phyloP scores from a whole-genome alignment of 139 green algal species.

The Chlorella vulgaris region DNA sequence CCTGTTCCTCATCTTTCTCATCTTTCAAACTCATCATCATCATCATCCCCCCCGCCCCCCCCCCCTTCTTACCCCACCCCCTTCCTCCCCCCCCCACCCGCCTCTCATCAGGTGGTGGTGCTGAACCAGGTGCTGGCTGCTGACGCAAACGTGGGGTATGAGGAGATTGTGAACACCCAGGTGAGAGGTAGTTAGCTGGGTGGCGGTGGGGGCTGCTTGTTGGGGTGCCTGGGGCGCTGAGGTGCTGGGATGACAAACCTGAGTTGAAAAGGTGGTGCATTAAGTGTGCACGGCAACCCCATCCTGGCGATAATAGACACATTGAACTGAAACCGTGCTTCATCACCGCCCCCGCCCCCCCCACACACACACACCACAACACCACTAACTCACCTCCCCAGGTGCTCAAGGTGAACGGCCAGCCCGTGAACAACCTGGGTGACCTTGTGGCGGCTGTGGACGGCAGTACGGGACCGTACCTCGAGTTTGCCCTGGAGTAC shows the following conservation, averaged over 20 bases:
- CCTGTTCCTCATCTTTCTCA: no score
- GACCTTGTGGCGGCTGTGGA: conserved; percentile 73
- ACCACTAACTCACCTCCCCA: conserved; percentile 40
- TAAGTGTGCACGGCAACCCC: no score
- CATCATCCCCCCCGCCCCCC: not conserved
- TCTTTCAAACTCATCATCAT: not conserved
- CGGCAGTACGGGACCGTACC: conserved; percentile 40
- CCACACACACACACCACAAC: no score
- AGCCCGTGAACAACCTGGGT: conserved; percentile 73
- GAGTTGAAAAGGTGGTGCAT: no score
- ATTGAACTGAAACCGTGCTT: not conserved
- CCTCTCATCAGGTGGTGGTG: conserved; percentile 26
- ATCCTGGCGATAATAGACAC: no score
- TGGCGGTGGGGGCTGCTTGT: not conserved
- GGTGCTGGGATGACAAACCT: no score
- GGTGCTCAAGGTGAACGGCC: conserved; percentile 79
- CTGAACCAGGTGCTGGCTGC: conserved; percentile 72
- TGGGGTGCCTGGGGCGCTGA: no score
- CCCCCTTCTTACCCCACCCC: not conserved
- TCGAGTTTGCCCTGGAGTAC: conserved; percentile 79
- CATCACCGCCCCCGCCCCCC: no score
- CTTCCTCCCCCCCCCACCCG: not conserved
- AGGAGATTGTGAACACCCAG: conserved; percentile 88
- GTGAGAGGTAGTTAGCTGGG: conserved; percentile 18
- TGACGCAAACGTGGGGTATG: conserved; percentile 87